Evolutionary conservation across 305 asterid genomes (phyloP), one percentile per base, ranked within the genome.

Genomic region (Fraxinus sp.): DNA sequence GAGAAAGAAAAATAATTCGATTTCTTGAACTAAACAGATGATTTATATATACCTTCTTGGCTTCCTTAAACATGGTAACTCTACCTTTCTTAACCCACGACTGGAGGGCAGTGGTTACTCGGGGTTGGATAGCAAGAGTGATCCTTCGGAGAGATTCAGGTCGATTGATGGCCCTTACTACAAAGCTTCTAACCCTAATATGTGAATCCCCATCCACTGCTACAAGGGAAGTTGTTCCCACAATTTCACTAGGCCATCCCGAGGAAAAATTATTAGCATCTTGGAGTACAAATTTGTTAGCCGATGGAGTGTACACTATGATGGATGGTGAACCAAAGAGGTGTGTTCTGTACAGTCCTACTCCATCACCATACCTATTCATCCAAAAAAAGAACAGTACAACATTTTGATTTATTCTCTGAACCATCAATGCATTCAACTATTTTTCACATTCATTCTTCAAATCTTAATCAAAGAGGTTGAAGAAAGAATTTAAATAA

Each of bases 261-360:
- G 62, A 0, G 3, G 1, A 24, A 26, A 91, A 91, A 43, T 70
- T 78, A 7, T 71, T 70, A 0, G 85, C 86, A 4, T 84, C 28
- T 75, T 89, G 92, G 57, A 89, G 10, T 20, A 89, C 91, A 39
- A 88, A 88, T 85, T 90, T 87, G 87, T 66, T 83, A 79, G 89
- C 88, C 0, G 86, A 79, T 1, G 95, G 90, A 6, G 88, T 72
- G 83, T 57, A 89, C 11, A 80, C 90, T 71, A 91, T 87, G 71
- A 92, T 86, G 46, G 86, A 77, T 49, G 95, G 92, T 55, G 87
- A 66, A 1, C 95, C 91, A 55, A 90, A 90, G 6, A 90, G 89
- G 79, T 89, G 87, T 1, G 92, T 90, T 80, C 89, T 89, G 71
- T 88, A 90, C 55, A 90, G 49, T 77, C 92, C 93, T 24, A 59